Base-by-base conservation (phyloP, 2,329 filamentous ascomycete genomes). In the Ophiocordyceps camponoti-leonardi region DNA sequence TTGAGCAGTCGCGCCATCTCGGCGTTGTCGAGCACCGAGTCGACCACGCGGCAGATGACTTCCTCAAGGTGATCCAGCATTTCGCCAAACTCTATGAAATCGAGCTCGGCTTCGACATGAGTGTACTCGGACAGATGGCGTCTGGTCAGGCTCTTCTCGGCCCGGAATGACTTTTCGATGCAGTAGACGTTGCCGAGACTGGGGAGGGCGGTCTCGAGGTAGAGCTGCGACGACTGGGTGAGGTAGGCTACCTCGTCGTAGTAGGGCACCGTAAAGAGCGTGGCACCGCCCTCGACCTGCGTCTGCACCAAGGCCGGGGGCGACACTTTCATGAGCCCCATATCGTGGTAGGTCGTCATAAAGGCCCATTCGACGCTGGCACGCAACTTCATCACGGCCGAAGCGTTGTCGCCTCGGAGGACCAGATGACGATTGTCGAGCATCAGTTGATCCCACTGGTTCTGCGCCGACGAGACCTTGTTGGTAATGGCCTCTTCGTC, bases 121-220 rank as follows among this genome's bases (percentile, higher is more conserved):
- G 88, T 94, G 70, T 95, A 98, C 67, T 98, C 92, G 43, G 86
- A 85, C 56, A 98, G 68, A 62, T 98, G 92, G 58, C 92, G 85
- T 50, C 92, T 83, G 44, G 92, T 98, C 47, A 96, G 72, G 7
- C 83, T 90, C 68, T 95, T 95, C 67, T 98, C 92, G 14, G 92
- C 92, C 50, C 92, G 88, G 81, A 98, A 98, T 2, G 90, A 96
- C 64, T 94, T 94, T 65, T 94, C 88, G 57, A 98, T 90, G 61
- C 90, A 96, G 75, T 93, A 98, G 45, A 95, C 87, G 61, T 95
- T 86, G 54, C 92, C 92, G 56, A 96, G 73, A 44, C 83, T 86
- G 12, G 90, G 86, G 30, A 98, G 71, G 52, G 82, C 86, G 30
- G 92, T 98, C 72, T 98, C 92, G 48, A 98, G 83, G 67, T 98